Conservation (phyloP, 305 asterid species). For the Fraxinus latifolia region DNA sequence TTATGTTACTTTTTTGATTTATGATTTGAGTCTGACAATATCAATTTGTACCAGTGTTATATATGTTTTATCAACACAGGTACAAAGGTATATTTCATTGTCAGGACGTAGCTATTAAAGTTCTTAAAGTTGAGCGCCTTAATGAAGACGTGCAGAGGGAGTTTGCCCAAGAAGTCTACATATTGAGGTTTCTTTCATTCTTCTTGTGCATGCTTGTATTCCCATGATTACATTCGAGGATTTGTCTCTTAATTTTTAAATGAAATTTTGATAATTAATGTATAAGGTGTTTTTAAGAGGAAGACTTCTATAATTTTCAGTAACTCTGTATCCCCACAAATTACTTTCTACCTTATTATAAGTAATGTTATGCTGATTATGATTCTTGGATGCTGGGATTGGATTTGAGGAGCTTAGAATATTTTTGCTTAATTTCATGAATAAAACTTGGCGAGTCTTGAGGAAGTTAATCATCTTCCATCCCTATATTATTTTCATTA, state of each 20-base stretch:
- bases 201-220: not conserved
- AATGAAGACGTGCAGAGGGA: slow-evolving; percentile 54
- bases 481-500: not conserved
- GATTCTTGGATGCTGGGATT: not conserved
- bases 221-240: not conserved
- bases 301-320: not conserved
- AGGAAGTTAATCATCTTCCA: not conserved
- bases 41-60: slow-evolving; percentile 10
- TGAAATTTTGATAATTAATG: not conserved
- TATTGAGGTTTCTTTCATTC: slow-evolving; percentile 52
- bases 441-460: not conserved
- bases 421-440: not conserved
- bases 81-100: slow-evolving; percentile 61
- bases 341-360: not conserved
- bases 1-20: slow-evolving; percentile 1
- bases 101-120: slow-evolving; percentile 85
- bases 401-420: not conserved
- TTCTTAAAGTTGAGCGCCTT: slow-evolving; percentile 50
- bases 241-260: not conserved
- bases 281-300: not conserved
- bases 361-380: not conserved
- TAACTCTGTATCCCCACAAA: not conserved
- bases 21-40: not conserved
- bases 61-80: slow-evolving; percentile 36
- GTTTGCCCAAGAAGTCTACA: slow-evolving; percentile 77